These are phyloP conservation scores for Chrysosporium queenslandicum DNA, from an alignment of 2,329 filamentous ascomycete genomes.

Conservation along the genomic window DNA sequence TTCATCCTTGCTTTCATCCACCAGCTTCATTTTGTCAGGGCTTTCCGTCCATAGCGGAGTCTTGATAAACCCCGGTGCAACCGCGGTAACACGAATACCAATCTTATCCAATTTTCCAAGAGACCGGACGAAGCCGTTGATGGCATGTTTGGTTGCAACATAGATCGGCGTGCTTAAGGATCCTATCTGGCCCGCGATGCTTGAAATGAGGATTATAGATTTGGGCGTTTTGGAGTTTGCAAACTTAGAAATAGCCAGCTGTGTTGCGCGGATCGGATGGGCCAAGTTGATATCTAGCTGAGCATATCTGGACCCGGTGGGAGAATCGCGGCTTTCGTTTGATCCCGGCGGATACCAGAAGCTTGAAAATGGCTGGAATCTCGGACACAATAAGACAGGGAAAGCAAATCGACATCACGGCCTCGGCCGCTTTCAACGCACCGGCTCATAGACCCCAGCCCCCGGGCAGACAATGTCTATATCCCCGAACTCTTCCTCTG, in stretches of 20 bases:
- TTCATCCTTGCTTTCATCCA: conserved; percentile 40
- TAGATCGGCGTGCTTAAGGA: conserved; percentile 39
- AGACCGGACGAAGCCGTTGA: conserved; percentile 42
- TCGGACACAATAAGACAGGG: neutral
- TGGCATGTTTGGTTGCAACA: conserved; percentile 41
- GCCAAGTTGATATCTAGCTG: conserved; percentile 44
- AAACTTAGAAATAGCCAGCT: conserved; percentile 43
- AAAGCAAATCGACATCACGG: neutral
- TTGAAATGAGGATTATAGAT: conserved; percentile 41
- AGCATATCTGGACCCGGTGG: conserved; percentile 35
- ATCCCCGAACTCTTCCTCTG: conserved; percentile 40
- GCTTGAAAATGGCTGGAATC: conserved; percentile 36
- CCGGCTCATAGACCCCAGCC: conserved; percentile 38
- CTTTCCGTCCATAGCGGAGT: conserved; percentile 54
- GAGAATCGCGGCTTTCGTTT: conserved; percentile 34
- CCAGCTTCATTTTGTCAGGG: conserved; percentile 48
- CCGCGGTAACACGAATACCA: conserved; percentile 50
- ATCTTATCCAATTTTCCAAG: conserved; percentile 38
- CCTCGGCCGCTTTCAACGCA: conserved; percentile 19
- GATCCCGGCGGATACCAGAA: conserved; percentile 44
- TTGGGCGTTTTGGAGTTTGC: conserved; percentile 31
- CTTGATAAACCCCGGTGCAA: conserved; percentile 51
- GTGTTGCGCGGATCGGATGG: conserved; percentile 44
- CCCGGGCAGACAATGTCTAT: conserved; percentile 41
- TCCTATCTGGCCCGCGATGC: conserved; percentile 37